Evolutionary conservation across 1,284 basidiomycete species (phyloP).

Genomic region (Coniophora puteana): DNA sequence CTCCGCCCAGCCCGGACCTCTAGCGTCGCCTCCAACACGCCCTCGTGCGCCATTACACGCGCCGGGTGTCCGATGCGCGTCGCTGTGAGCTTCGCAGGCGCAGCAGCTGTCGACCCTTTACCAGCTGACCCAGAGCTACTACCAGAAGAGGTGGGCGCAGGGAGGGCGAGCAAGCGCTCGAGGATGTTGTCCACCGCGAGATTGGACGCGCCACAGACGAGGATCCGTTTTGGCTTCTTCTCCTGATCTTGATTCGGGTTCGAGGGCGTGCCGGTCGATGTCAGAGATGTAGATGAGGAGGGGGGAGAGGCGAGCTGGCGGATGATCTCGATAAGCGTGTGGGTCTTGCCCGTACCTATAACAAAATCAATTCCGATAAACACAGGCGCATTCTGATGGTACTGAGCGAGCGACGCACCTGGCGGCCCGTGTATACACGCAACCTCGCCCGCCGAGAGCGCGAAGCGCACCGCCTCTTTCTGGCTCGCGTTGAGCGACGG

Average conservation of each 20-base stretch:
- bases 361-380: constrained; percentile 9
- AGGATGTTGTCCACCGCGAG: constrained; percentile 90
- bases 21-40: constrained; percentile 77
- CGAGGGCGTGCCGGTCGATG: neutral
- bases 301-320: constrained; percentile 67
- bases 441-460: constrained; percentile 69
- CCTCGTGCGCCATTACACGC: constrained; percentile 73
- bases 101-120: constrained; percentile 18
- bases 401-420: constrained; percentile 44
- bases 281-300: too few species aligned
- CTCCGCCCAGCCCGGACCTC: constrained; percentile 82
- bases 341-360: constrained; percentile 86
- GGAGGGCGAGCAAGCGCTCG: constrained; percentile 71
- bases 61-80: constrained; percentile 93
- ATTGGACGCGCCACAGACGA: constrained; percentile 91
- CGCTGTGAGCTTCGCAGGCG: constrained; percentile 53
- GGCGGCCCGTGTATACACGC: constrained; percentile 97
- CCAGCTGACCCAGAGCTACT: constrained; percentile 26
- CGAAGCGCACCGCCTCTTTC: constrained; percentile 75
- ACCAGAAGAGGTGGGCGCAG: constrained; percentile 37
- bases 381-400: neutral
- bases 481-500: constrained; percentile 80
- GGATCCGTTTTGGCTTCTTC: constrained; percentile 51
- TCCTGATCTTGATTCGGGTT: constrained; percentile 1
- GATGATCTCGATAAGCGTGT: constrained; percentile 88